phyloP scores from a whole-genome alignment of 768 basidiomycete genomes.

The Pulveroboletus sp. region DNA sequence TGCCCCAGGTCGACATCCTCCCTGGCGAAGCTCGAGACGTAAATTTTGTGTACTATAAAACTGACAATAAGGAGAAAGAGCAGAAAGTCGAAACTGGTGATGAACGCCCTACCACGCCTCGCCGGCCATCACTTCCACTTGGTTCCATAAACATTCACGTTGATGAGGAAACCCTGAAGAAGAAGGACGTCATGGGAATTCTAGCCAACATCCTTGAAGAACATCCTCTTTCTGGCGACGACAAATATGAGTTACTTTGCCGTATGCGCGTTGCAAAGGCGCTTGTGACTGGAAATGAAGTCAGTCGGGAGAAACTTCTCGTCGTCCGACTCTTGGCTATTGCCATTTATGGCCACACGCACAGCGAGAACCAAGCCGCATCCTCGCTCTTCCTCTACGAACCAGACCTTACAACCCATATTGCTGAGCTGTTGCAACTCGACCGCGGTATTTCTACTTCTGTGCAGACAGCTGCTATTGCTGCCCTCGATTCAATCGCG shows the following conservation, averaged over 20 bases:
- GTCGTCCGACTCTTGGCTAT: conserved; percentile 79
- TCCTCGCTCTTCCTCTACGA: conserved; percentile 89
- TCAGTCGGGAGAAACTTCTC: conserved; percentile 74
- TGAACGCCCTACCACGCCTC: conserved; percentile 45
- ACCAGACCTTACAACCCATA: conserved; percentile 83
- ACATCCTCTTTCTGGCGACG: conserved; percentile 68
- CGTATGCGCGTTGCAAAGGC: conserved; percentile 78
- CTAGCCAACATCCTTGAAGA: conserved; percentile 67
- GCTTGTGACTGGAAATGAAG: conserved; percentile 52
- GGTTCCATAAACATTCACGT: conserved; percentile 61
- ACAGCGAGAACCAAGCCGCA: conserved; percentile 71
- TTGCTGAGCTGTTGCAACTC: conserved; percentile 85
- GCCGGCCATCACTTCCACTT: conserved; percentile 38
- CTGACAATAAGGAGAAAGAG: conserved; percentile 47
- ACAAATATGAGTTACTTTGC: conserved; percentile 85
- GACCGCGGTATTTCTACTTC: conserved; percentile 64
- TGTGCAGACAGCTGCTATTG: conserved; percentile 81
- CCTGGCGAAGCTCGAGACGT: conserved; percentile 75
- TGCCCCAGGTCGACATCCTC: conserved; percentile 51
- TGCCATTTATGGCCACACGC: conserved; percentile 87
- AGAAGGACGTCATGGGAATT: conserved; percentile 68
- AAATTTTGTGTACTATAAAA: conserved; percentile 75
- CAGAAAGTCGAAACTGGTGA: conserved; percentile 40
- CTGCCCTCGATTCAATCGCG: conserved; percentile 86
- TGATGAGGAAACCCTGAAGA: conserved; percentile 53